Conservation (phyloP, 2,329 filamentous ascomycete genomes). For the Nannizzia gypsea region DNA sequence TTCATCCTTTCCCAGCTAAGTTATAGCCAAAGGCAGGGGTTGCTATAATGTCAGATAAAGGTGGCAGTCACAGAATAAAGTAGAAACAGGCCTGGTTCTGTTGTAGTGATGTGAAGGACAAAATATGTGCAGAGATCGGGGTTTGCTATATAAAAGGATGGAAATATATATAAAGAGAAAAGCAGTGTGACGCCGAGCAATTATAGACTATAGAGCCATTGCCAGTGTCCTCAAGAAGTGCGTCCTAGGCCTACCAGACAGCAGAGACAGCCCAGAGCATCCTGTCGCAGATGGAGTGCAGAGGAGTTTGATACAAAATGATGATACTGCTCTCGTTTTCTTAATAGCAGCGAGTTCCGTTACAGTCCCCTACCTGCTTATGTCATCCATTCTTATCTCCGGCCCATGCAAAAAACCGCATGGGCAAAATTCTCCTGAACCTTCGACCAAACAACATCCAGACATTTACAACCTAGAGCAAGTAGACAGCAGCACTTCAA, state of each 20-base stretch:
- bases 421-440: neutral
- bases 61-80: neutral
- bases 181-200: constrained; percentile 1
- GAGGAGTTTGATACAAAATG: neutral
- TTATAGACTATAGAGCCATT: neutral
- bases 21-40: neutral
- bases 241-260: neutral
- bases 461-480: neutral
- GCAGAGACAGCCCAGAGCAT: neutral
- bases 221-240: neutral
- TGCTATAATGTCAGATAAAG: neutral
- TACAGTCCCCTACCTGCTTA: neutral
- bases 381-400: neutral
- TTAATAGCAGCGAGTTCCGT: neutral
- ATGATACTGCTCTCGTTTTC: neutral
- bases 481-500: neutral
- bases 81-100: neutral
- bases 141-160: neutral
- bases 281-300: neutral
- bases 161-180: neutral
- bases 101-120: neutral
- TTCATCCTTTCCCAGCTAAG: neutral
- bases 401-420: neutral
- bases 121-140: neutral
- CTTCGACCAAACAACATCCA: neutral